These are phyloP conservation scores for Scopulariopsis brevicaulis DNA, from an alignment of 2,329 filamentous ascomycete species.

Conservation along the genomic window DNA sequence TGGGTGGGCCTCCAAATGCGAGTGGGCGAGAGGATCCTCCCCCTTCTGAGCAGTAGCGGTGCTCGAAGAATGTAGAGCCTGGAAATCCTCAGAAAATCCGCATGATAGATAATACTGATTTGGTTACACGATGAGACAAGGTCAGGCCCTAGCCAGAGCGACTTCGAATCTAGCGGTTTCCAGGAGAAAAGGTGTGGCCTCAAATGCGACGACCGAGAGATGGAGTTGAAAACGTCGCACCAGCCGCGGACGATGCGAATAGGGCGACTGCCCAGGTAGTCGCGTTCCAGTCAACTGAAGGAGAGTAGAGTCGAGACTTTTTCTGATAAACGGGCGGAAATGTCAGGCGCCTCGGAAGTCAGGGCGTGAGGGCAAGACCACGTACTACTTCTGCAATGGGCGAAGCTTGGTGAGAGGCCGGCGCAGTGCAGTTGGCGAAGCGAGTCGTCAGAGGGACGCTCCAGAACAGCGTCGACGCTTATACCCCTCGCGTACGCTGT, in stretches of 20 bases:
- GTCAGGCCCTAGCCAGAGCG: background rate
- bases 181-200: background rate
- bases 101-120: background rate
- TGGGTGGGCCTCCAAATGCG: background rate
- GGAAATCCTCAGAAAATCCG: background rate
- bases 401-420: too few relatives aligned
- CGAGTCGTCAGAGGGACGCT: background rate
- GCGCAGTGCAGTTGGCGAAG: background rate
- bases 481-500: background rate
- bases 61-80: background rate
- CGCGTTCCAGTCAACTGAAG: too few relatives aligned
- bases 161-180: background rate
- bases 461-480: background rate
- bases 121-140: background rate
- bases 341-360: background rate
- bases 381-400: too few relatives aligned
- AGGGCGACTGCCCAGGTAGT: background rate
- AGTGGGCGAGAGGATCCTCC: background rate
- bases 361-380: background rate
- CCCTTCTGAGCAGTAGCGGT: background rate
- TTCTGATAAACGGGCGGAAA: background rate
- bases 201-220: background rate
- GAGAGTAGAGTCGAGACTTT: background rate
- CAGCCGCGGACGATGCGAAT: background rate
- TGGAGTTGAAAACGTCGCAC: background rate